Percentiles rank a stretch among this genome's conserved stretches.
Conservation (phyloP, 257 asterid genomes). For the Solanum sejunctum region DNA sequence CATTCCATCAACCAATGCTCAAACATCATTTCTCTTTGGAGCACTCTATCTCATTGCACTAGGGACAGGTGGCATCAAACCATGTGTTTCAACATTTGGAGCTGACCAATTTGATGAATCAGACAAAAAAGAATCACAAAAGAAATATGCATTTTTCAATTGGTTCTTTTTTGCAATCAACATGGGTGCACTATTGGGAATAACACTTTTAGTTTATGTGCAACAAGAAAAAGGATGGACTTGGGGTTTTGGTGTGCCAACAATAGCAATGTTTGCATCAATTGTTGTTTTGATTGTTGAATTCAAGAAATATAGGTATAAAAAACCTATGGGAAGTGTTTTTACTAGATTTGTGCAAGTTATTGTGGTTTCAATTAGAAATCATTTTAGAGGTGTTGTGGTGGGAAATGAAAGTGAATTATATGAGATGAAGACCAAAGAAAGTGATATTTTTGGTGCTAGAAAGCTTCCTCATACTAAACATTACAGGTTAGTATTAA, state of each 20-base stretch:
- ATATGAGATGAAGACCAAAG: slow-evolving; percentile 41
- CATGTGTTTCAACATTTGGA: slow-evolving; percentile 70
- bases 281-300: slow-evolving; percentile 33
- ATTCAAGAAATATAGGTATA: slow-evolving; percentile 42
- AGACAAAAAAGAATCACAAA: slow-evolving; percentile 34
- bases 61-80: slow-evolving; percentile 84
- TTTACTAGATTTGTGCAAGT: slow-evolving; percentile 70
- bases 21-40: slow-evolving; percentile 40
- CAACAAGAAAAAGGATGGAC: slow-evolving; percentile 48
- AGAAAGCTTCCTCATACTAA: slow-evolving; percentile 41
- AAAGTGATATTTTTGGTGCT: slow-evolving; percentile 57
- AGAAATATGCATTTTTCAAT: slow-evolving; percentile 61
- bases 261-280: slow-evolving; percentile 33
- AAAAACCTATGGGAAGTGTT: slow-evolving; percentile 73
- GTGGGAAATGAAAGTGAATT: slow-evolving; percentile 12
- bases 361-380: slow-evolving; percentile 34
- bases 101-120: slow-evolving; percentile 70
- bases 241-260: slow-evolving; percentile 72
- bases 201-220: slow-evolving; percentile 51
- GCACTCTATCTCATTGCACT: slow-evolving; percentile 58
- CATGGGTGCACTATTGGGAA: slow-evolving; percentile 71
- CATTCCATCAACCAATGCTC: slow-evolving; percentile 29
- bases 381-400: slow-evolving; percentile 36
- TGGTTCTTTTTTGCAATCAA: slow-evolving; percentile 87
- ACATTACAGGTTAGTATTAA: slow-evolving; percentile 41